Evolutionary conservation across 805 yeast genomes (phyloP).

Genomic region (Yamadazyma tumulicola): DNA sequence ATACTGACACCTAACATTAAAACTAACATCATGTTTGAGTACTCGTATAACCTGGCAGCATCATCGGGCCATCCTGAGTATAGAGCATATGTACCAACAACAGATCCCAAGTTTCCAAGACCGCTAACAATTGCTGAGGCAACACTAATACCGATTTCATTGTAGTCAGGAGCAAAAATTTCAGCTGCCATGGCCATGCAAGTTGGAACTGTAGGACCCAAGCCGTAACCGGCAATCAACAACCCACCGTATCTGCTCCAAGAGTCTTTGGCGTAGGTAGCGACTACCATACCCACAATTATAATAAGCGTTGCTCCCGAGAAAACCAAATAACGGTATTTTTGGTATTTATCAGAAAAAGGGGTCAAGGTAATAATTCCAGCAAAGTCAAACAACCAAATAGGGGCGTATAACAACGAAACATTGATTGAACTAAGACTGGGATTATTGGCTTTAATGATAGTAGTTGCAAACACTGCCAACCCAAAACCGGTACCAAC

Average conservation of each 20-base stretch:
- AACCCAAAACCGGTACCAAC: conserved; percentile 89
- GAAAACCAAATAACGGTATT: conserved; percentile 60
- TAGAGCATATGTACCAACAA: conserved; percentile 79
- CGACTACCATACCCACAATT: conserved; percentile 69
- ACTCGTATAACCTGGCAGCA: conserved; percentile 51
- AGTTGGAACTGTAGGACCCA: conserved; percentile 89
- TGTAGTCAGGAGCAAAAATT: conserved; percentile 65
- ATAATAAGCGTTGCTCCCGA: conserved; percentile 60
- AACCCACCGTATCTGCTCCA: conserved; percentile 83
- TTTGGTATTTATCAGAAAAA: conserved; percentile 66
- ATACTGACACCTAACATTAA: conserved; percentile 74
- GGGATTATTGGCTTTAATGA: conserved; percentile 65
- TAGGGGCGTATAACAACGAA: conserved; percentile 80
- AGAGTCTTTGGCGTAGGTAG: conserved; percentile 67
- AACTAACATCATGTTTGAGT: conserved; percentile 83
- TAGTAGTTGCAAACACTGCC: conserved; percentile 80
- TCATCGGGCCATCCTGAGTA: conserved; percentile 89
- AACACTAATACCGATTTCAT: conserved; percentile 83
- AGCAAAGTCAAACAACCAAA: conserved; percentile 81
- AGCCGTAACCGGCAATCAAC: conserved; percentile 78
- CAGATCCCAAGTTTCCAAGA: conserved; percentile 82
- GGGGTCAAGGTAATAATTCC: conserved; percentile 77
- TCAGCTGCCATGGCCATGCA: conserved; percentile 82
- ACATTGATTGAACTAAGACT: conserved; percentile 60
- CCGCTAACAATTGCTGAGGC: conserved; percentile 83